Conservation (phyloP, 2,329 filamentous ascomycete genomes). For the Dendryphion nanum region DNA sequence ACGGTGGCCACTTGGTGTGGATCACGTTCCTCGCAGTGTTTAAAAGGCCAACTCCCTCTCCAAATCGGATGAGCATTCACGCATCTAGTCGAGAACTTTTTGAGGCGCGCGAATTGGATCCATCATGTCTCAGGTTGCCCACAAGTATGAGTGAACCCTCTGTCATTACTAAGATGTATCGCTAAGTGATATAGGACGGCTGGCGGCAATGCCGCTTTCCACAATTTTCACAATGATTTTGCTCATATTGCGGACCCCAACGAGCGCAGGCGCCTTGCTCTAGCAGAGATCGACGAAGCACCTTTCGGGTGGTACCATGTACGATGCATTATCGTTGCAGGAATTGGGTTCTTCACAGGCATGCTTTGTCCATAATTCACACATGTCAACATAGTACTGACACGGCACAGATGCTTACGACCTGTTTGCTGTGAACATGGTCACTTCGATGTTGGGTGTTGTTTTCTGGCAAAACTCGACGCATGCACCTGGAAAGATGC, state of each 20-base stretch:
- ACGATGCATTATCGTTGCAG: slow-evolving; percentile 72
- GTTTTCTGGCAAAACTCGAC: slow-evolving; percentile 64
- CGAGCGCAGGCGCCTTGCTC: slow-evolving; percentile 35
- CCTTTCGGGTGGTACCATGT: slow-evolving; percentile 64
- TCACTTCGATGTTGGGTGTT: slow-evolving; percentile 69
- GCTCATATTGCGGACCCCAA: slow-evolving; percentile 33
- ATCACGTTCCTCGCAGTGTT: too few species aligned
- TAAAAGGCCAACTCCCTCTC: too few species aligned
- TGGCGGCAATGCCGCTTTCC: slow-evolving; percentile 7
- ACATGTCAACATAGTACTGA: too few species aligned
- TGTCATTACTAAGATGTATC: too few species aligned
- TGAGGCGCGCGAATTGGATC: too few species aligned
- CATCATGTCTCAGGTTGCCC: too few species aligned
- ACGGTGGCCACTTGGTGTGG: too few species aligned
- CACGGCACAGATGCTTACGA: slow-evolving; percentile 62
- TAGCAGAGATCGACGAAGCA: slow-evolving; percentile 38
- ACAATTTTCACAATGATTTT: slow-evolving; percentile 10
- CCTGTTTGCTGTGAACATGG: slow-evolving; percentile 58
- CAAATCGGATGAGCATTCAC: too few species aligned
- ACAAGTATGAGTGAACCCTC: too few species aligned
- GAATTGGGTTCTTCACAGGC: slow-evolving; percentile 80
- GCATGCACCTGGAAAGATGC: slow-evolving; percentile 51
- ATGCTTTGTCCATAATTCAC: too few species aligned
- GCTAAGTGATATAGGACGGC: slow-evolving; percentile 1
- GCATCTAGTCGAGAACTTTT: too few species aligned